Percentiles rank a stretch among this genome's conserved stretches.
These are phyloP conservation scores for Termitomyces sp. DNA, from an alignment of 768 basidiomycete genomes.

Conservation along the genomic window DNA sequence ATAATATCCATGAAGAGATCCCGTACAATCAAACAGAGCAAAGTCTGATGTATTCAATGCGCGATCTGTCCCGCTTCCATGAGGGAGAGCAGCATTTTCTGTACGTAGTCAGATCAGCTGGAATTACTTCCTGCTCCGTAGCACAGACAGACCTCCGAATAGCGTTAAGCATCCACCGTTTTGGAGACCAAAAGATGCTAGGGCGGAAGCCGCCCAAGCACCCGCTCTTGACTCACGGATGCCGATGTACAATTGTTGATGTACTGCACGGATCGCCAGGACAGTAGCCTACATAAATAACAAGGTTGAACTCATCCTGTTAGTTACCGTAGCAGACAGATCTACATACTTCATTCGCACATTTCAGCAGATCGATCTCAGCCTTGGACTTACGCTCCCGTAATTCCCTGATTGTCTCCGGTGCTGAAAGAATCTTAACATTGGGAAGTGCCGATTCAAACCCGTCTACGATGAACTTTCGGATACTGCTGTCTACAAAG, in stretches of 20 bases:
- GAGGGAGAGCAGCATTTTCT: constrained; percentile 87
- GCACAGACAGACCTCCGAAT: constrained; percentile 66
- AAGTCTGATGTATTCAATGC: constrained; percentile 51
- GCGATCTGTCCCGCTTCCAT: constrained; percentile 73
- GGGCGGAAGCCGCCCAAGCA: constrained; percentile 48
- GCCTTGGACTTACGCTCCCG: constrained; percentile 70
- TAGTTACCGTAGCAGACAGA: neutral
- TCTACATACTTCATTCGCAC: constrained; percentile 65
- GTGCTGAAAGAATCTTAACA: constrained; percentile 40
- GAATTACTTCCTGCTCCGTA: neutral
- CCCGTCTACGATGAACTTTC: constrained; percentile 63
- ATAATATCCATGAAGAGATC: constrained; percentile 64
- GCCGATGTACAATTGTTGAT: constrained; percentile 56
- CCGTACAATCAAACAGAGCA: constrained; percentile 71
- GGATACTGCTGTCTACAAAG: constrained; percentile 53
- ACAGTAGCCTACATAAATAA: constrained; percentile 55
- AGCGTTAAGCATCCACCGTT: constrained; percentile 59
- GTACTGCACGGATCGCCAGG: constrained; percentile 63
- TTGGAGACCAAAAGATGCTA: constrained; percentile 52
- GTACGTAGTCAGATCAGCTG: constrained; percentile 22
- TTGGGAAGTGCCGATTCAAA: constrained; percentile 38
- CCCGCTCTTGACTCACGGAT: constrained; percentile 71
- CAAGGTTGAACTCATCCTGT: neutral
- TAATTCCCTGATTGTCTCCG: constrained; percentile 47
- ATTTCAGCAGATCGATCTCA: constrained; percentile 68